Evolutionary conservation across 768 basidiomycete species (phyloP).

Genomic region (Lepiota brunneoincarnata): DNA sequence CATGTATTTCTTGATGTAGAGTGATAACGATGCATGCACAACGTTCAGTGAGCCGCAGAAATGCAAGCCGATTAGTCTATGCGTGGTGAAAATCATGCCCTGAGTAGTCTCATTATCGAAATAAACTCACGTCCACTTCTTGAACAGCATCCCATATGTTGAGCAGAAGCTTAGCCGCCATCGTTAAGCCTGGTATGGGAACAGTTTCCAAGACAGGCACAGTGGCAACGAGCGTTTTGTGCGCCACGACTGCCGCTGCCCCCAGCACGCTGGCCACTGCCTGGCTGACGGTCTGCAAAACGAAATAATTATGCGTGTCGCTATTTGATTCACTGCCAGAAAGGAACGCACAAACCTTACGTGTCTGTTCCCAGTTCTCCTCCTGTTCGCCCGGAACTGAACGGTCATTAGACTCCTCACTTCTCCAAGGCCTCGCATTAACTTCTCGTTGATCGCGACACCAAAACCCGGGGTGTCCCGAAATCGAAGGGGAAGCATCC

Average conservation of each 20-base stretch:
- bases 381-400: constrained; percentile 37
- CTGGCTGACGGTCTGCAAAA: constrained; percentile 31
- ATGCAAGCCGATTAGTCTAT: constrained; percentile 66
- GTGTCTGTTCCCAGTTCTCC: constrained; percentile 34
- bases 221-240: constrained; percentile 41
- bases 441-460: constrained; percentile 16
- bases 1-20: constrained; percentile 57
- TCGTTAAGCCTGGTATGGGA: constrained; percentile 54
- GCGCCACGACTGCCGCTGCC: constrained; percentile 35
- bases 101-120: background rate
- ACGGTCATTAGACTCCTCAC: constrained; percentile 28
- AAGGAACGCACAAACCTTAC: constrained; percentile 23
- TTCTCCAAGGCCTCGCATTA: constrained; percentile 27
- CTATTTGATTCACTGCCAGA: too few species aligned
- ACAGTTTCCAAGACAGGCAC: constrained; percentile 44
- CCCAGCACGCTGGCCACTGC: constrained; percentile 40
- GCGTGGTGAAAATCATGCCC: background rate
- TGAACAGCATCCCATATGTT: constrained; percentile 66
- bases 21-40: constrained; percentile 68
- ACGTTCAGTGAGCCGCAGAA: constrained; percentile 68
- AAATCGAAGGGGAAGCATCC: constrained; percentile 11
- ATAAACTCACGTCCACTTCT: constrained; percentile 53
- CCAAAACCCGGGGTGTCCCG: constrained; percentile 3
- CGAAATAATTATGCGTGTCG: too few species aligned
- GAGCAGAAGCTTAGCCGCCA: constrained; percentile 50